A percentile compares a stretch with the other conserved stretches of the same genome.
These are phyloP conservation scores for Hypoxylon trugodes DNA, from an alignment of 495 filamentous ascomycete genomes.

Conservation along the genomic window DNA sequence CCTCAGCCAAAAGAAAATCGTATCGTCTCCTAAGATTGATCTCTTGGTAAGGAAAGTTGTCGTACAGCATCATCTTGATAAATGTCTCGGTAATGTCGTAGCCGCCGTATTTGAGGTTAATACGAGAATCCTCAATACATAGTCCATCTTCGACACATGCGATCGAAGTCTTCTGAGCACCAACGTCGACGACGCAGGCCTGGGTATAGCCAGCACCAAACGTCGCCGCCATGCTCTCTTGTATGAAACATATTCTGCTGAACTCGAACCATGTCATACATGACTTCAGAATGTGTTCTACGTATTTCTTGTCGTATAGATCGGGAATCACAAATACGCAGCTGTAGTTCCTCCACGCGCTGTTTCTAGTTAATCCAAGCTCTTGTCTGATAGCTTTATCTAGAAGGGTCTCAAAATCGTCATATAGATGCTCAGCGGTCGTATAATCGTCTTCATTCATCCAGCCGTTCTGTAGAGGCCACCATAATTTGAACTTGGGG, in stretches of 20 bases:
- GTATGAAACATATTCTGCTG: conserved; percentile 86
- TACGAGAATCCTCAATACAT: conserved; percentile 85
- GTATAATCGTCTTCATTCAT: conserved; percentile 90
- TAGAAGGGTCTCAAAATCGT: conserved; percentile 86
- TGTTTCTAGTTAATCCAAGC: conserved; percentile 76
- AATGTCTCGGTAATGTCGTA: conserved; percentile 93
- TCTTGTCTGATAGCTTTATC: conserved; percentile 86
- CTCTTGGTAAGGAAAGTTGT: conserved; percentile 91
- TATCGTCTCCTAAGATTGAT: conserved; percentile 91
- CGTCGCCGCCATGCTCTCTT: conserved; percentile 91
- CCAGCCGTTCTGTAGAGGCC: conserved; percentile 87
- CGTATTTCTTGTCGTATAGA: conserved; percentile 92
- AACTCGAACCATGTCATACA: conserved; percentile 90
- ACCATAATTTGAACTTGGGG: conserved; percentile 88
- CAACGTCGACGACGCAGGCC: conserved; percentile 94
- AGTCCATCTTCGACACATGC: conserved; percentile 98
- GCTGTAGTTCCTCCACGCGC: conserved; percentile 87
- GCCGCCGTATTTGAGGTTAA: conserved; percentile 95
- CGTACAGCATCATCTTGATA: conserved; percentile 95
- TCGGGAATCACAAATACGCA: conserved; percentile 96
- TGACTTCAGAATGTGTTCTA: conserved; percentile 82
- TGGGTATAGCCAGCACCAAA: conserved; percentile 95
- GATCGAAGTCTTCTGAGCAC: conserved; percentile 97
- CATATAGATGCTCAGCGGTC: conserved; percentile 75
- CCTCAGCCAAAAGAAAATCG: conserved; percentile 92